Evolutionary conservation across 2,329 filamentous ascomycete species (phyloP).

Genomic region (Exophiala xenobiotica): DNA sequence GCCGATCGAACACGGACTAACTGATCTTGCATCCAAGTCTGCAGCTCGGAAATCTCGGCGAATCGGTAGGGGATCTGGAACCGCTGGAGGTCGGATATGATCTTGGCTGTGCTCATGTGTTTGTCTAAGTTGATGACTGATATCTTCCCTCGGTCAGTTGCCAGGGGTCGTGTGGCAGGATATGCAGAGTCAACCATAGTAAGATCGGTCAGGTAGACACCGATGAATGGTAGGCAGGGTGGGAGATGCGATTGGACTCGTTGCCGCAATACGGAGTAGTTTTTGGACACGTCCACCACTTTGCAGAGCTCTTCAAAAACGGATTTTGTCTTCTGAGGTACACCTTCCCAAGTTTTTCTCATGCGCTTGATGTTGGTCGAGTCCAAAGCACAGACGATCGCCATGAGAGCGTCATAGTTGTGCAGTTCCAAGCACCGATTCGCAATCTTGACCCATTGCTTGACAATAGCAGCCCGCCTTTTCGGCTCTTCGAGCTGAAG

Average conservation of each 20-base stretch:
- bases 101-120: constrained; percentile 88
- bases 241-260: constrained; percentile 82
- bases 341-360: constrained; percentile 85
- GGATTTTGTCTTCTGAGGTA: constrained; percentile 79
- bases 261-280: constrained; percentile 82
- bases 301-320: constrained; percentile 74
- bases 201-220: constrained; percentile 92
- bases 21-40: constrained; percentile 87
- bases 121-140: constrained; percentile 98
- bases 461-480: constrained; percentile 85
- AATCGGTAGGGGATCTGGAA: constrained; percentile 94
- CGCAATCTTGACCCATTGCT: constrained; percentile 97
- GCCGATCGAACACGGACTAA: constrained; percentile 70
- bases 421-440: constrained; percentile 81
- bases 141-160: constrained; percentile 62
- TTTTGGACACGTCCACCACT: constrained; percentile 86
- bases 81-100: constrained; percentile 91
- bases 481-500: constrained; percentile 85
- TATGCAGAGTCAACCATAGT: constrained; percentile 97
- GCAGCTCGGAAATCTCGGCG: constrained; percentile 78
- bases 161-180: constrained; percentile 75
- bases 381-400: constrained; percentile 91
- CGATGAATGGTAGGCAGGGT: constrained; percentile 91
- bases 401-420: constrained; percentile 97
- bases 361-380: constrained; percentile 86